Evolutionary conservation across 768 basidiomycete species (phyloP).

Genomic region (Lactarius tabidus): DNA sequence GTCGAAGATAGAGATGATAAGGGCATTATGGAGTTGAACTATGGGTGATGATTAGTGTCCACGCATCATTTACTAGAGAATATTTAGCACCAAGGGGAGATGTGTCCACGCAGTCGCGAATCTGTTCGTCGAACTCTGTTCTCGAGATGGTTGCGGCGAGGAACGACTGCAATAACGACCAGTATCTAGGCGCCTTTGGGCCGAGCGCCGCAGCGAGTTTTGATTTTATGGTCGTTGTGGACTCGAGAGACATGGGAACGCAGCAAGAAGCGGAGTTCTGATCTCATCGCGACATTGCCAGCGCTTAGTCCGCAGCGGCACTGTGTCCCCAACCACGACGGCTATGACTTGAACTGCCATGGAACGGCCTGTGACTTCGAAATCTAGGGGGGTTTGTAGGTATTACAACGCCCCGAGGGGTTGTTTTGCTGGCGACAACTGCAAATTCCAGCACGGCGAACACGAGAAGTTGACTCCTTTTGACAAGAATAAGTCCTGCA

Average conservation of each 20-base stretch:
- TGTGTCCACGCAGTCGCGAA: constrained; percentile 58
- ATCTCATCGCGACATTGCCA: neutral
- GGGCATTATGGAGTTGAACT: constrained; percentile 81
- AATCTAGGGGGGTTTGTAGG: constrained; percentile 64
- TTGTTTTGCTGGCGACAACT: constrained; percentile 61
- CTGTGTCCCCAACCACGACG: constrained; percentile 9
- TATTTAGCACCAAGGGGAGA: constrained; percentile 43
- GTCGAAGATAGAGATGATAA: constrained; percentile 80
- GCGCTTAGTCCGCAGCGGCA: constrained; percentile 6
- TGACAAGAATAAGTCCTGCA: constrained; percentile 68
- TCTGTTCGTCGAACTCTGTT: constrained; percentile 68
- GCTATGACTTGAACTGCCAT: constrained; percentile 23
- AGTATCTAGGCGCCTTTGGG: constrained; percentile 55
- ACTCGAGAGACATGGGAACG: constrained; percentile 67
- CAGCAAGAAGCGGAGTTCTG: constrained; percentile 4
- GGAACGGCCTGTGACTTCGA: constrained; percentile 60
- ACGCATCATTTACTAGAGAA: neutral
- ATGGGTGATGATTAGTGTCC: constrained; percentile 3
- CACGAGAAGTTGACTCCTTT: constrained; percentile 55
- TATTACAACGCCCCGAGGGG: constrained; percentile 63
- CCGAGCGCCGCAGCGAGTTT: constrained; percentile 64
- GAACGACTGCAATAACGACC: constrained; percentile 59
- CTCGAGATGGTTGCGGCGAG: constrained; percentile 66
- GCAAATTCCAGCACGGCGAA: constrained; percentile 74
- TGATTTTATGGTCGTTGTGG: constrained; percentile 66